A percentile compares a stretch with the other conserved stretches of the same genome.
These are phyloP conservation scores for Cladosporium colombiae DNA, from an alignment of 2,329 filamentous ascomycete genomes.

Conservation along the genomic window DNA sequence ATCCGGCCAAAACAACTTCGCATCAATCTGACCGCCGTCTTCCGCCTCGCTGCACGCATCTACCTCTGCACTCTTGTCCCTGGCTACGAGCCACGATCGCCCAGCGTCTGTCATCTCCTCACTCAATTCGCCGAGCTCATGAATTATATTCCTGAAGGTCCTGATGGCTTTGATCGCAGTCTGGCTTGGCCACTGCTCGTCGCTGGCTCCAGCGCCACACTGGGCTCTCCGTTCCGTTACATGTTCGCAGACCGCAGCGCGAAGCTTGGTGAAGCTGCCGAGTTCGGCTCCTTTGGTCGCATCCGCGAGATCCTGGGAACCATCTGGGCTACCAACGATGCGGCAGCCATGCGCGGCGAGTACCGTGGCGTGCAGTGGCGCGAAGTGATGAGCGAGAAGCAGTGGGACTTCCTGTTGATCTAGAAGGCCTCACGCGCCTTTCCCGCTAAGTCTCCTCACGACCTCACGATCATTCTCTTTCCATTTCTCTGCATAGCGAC, in stretches of 20 bases:
- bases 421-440: slow-evolving; percentile 40
- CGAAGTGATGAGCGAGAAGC: slow-evolving; percentile 87
- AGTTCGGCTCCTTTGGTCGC: slow-evolving; percentile 82
- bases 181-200: slow-evolving; percentile 93
- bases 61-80: slow-evolving; percentile 96
- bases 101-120: slow-evolving; percentile 74
- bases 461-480: slow-evolving; percentile 7
- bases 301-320: slow-evolving; percentile 77
- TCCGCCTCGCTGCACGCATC: slow-evolving; percentile 88
- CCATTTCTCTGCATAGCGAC: slow-evolving; percentile 35
- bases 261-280: slow-evolving; percentile 73
- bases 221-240: slow-evolving; percentile 71
- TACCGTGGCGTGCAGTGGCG: slow-evolving; percentile 84
- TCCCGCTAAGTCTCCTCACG: background rate
- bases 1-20: slow-evolving; percentile 81
- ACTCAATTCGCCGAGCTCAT: slow-evolving; percentile 75
- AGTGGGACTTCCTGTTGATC: slow-evolving; percentile 91
- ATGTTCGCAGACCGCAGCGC: slow-evolving; percentile 76
- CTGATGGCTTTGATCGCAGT: slow-evolving; percentile 81
- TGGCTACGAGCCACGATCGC: slow-evolving; percentile 75
- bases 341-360: slow-evolving; percentile 51
- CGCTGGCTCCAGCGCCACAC: slow-evolving; percentile 74
- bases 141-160: slow-evolving; percentile 77
- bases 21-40: slow-evolving; percentile 85
- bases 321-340: slow-evolving; percentile 77